Conservation (phyloP, 2,329 filamentous ascomycete species). For the Hyphodiscus sp. region DNA sequence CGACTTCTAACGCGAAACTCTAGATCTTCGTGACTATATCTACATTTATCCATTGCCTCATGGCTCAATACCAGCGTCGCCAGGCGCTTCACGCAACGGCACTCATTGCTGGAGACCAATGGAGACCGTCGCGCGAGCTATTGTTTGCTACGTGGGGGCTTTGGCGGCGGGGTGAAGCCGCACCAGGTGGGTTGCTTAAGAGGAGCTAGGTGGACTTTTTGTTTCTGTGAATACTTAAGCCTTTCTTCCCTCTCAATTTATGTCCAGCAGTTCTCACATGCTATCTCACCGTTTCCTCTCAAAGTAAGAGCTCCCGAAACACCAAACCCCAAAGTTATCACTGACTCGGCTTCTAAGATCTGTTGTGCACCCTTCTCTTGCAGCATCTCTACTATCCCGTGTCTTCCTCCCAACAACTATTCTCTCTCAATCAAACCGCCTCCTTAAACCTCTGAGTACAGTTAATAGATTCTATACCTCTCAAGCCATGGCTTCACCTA, state of each 20-base stretch:
- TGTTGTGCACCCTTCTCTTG: background rate
- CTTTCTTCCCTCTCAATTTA: constrained; percentile 1
- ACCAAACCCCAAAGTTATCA: background rate
- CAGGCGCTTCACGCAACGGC: background rate
- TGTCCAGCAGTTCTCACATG: too few relatives aligned
- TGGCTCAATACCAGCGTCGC: background rate
- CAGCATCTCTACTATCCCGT: background rate
- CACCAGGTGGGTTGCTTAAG: background rate
- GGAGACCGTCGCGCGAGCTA: background rate
- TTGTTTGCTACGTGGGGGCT: background rate
- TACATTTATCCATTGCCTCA: background rate
- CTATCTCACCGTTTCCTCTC: background rate
- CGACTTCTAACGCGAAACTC: background rate
- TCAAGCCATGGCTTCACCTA: constrained; percentile 29
- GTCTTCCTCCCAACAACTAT: background rate
- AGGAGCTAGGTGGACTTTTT: background rate
- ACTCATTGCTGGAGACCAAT: background rate
- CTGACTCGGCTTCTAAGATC: background rate
- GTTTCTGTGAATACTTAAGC: background rate
- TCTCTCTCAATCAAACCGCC: background rate
- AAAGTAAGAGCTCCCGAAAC: background rate
- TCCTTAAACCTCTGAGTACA: constrained; percentile 1
- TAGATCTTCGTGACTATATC: background rate
- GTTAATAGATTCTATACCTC: constrained; percentile 8
- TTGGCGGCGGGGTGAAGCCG: background rate